Evolutionary conservation across 139 green algal genomes (phyloP).

Genomic region (Chlamydomonas sp.): DNA sequence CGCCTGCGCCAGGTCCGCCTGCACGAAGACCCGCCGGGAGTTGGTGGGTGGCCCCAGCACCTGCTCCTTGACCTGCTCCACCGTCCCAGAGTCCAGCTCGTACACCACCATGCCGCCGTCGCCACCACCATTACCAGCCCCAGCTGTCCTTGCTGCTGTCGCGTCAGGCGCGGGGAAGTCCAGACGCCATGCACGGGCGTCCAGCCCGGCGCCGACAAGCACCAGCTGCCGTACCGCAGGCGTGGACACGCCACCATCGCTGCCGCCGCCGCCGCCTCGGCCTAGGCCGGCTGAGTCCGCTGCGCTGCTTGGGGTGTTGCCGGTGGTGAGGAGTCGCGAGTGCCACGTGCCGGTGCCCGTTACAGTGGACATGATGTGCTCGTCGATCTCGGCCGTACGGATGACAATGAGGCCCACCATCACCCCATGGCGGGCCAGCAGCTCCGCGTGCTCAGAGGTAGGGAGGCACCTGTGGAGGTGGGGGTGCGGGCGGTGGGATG

Average conservation of each 20-base stretch:
- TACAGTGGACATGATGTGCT: background rate
- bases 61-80: background rate
- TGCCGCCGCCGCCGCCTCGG: no score
- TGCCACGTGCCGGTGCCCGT: background rate
- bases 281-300: background rate
- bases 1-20: background rate
- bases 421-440: background rate
- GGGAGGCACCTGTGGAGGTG: background rate
- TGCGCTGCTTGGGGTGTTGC: background rate
- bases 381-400: slow-evolving; percentile 15
- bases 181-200: slow-evolving; percentile 10
- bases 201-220: background rate
- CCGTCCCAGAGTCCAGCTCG: slow-evolving; percentile 3
- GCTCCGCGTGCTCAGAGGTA: background rate
- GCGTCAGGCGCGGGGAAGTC: background rate
- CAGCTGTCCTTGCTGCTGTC: background rate
- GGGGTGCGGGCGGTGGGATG: background rate
- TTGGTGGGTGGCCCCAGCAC: background rate
- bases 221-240: slow-evolving; percentile 4
- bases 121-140: background rate
- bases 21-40: background rate
- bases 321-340: background rate
- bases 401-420: background rate
- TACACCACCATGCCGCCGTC: background rate
- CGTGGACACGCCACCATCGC: no score